phyloP scores from a whole-genome alignment of 2,329 filamentous ascomycete genomes.

The Pseudogymnoascus destructans region DNA sequence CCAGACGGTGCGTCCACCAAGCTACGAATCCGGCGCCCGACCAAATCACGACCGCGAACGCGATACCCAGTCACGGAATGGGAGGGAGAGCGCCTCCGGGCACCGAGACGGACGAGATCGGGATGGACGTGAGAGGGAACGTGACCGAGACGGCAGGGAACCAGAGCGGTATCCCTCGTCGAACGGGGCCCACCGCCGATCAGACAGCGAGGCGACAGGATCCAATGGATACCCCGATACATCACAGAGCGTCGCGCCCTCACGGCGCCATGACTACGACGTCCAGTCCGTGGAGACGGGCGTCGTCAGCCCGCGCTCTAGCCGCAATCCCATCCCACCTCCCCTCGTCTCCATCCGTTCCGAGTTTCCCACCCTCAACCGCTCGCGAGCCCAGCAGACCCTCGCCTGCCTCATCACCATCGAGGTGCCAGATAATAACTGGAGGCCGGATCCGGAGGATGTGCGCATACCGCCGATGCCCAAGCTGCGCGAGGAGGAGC shows the following conservation, averaged over 20 bases:
- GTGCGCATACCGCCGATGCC: conserved; percentile 41
- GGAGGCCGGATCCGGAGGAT: conserved; percentile 76
- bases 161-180: conserved; percentile 30
- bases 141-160: conserved; percentile 39
- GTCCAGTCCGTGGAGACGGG: conserved; percentile 91
- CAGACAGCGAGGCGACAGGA: conserved; percentile 66
- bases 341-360: conserved; percentile 90
- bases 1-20: conserved; percentile 42
- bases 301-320: conserved; percentile 56
- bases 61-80: conserved; percentile 28
- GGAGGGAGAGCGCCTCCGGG: conserved; percentile 17
- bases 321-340: conserved; percentile 75
- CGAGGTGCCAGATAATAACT: conserved; percentile 85
- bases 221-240: conserved; percentile 70
- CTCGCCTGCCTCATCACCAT: conserved; percentile 89
- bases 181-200: conserved; percentile 46
- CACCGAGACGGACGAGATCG: conserved; percentile 25
- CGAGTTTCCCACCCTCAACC: conserved; percentile 87
- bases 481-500: conserved; percentile 37
- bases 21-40: conserved; percentile 30
- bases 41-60: conserved; percentile 26
- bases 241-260: conserved; percentile 44
- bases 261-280: conserved; percentile 81
- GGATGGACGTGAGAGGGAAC: conserved; percentile 27
- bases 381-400: conserved; percentile 87